phyloP scores from a whole-genome alignment of 805 yeast species.

The Barnettozyma populi region DNA sequence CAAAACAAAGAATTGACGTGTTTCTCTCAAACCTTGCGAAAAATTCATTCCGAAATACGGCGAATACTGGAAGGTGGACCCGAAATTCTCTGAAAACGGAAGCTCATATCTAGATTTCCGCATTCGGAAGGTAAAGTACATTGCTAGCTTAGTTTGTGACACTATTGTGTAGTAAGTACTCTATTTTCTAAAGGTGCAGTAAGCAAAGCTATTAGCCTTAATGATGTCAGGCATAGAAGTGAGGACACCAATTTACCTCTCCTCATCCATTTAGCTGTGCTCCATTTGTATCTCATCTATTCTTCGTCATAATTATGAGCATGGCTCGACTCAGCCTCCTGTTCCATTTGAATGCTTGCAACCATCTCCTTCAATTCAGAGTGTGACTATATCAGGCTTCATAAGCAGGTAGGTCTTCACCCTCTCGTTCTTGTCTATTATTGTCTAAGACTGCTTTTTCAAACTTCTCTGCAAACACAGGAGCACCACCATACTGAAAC shows the following conservation, averaged over 20 bases:
- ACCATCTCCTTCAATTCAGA: not conserved
- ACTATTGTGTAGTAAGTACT: no score
- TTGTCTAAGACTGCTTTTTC: slow-evolving; percentile 31
- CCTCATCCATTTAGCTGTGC: no score
- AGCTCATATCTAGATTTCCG: slow-evolving; percentile 4
- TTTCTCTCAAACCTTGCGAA: not conserved
- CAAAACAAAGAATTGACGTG: not conserved
- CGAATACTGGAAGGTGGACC: not conserved
- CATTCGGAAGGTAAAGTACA: not conserved
- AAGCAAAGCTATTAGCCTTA: no score
- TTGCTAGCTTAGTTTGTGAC: no score
- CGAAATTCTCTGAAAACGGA: not conserved
- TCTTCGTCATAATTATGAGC: no score
- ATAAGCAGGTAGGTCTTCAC: slow-evolving; percentile 43
- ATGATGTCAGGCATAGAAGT: no score
- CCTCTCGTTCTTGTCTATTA: slow-evolving; percentile 35
- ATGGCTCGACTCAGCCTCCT: no score
- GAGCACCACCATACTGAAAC: slow-evolving; percentile 46
- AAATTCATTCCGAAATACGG: not conserved
- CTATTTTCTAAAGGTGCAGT: no score
- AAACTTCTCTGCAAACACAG: slow-evolving; percentile 34
- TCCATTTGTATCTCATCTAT: no score
- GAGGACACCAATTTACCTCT: no score
- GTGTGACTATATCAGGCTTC: slow-evolving; percentile 6
- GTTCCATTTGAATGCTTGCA: not conserved